These are phyloP conservation scores for Mycena citricolor DNA, from an alignment of 1,284 basidiomycete genomes.

Conservation along the genomic window DNA sequence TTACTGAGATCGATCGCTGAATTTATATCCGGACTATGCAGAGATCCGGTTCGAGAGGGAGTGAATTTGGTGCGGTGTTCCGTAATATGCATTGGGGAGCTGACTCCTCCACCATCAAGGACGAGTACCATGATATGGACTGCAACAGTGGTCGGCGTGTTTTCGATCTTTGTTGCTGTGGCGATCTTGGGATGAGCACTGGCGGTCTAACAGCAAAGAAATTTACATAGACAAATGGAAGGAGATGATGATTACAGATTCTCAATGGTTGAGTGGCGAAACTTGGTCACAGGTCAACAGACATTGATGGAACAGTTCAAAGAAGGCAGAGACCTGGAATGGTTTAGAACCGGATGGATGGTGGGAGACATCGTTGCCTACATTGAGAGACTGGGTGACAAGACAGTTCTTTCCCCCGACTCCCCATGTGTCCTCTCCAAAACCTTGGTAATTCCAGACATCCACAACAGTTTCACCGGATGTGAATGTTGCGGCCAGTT, in stretches of 20 bases:
- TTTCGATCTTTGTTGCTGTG: constrained; percentile 40
- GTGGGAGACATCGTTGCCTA: too few species aligned
- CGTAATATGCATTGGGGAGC: not conserved
- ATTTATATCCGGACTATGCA: constrained; percentile 45
- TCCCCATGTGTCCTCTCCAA: constrained; percentile 63
- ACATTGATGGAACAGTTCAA: constrained; percentile 61
- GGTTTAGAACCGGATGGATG: too few species aligned
- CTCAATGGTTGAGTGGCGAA: constrained; percentile 60
- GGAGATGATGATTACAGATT: too few species aligned
- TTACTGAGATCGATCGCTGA: constrained; percentile 54
- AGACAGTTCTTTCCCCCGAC: constrained; percentile 68
- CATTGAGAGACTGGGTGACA: constrained; percentile 65
- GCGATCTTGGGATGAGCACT: constrained; percentile 48
- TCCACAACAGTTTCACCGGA: constrained; percentile 78
- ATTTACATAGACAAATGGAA: too few species aligned
- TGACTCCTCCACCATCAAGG: constrained; percentile 42
- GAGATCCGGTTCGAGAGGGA: constrained; percentile 56
- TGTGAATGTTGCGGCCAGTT: constrained; percentile 61
- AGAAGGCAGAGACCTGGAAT: constrained; percentile 62
- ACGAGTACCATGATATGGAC: constrained; percentile 55
- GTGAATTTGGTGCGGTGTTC: constrained; percentile 34
- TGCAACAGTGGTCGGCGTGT: constrained; percentile 40
- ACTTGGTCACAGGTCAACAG: constrained; percentile 56
- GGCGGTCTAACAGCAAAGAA: too few species aligned
- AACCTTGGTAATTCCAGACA: constrained; percentile 58